A percentile compares a stretch with the other conserved stretches of the same genome.
Evolutionary conservation across 2,329 filamentous ascomycete species (phyloP).

Genomic region (Talaromyces sp.): DNA sequence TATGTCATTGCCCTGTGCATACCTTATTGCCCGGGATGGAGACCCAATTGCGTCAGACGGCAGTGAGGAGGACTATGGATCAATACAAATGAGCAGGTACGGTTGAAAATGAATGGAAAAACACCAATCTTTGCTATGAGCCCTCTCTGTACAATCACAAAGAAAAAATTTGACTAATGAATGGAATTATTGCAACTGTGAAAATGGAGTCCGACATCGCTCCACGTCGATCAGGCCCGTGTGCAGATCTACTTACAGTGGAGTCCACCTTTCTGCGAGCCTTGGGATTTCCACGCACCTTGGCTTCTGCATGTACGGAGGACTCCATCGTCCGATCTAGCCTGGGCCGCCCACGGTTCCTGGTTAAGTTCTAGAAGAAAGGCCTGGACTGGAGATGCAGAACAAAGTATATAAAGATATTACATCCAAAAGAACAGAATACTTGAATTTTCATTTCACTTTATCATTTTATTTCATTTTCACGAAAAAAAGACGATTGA

Average conservation of each 20-base stretch:
- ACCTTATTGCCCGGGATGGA: not conserved
- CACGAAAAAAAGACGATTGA: too few species aligned
- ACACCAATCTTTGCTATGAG: not conserved
- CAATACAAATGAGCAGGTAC: not conserved
- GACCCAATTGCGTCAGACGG: conserved; percentile 2
- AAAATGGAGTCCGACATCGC: not conserved
- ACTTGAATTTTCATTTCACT: too few species aligned
- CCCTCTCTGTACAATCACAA: too few species aligned
- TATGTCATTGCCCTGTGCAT: not conserved
- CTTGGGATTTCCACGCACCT: not conserved
- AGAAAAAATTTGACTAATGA: not conserved
- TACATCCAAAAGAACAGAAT: too few species aligned
- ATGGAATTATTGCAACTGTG: too few species aligned
- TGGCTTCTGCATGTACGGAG: not conserved
- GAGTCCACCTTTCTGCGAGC: not conserved
- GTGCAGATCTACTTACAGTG: not conserved
- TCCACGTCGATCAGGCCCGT: not conserved
- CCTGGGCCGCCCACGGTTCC: not conserved
- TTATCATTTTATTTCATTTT: too few species aligned
- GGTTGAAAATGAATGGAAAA: not conserved
- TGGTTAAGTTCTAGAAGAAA: not conserved
- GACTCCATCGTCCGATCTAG: too few species aligned
- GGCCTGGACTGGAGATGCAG: too few species aligned
- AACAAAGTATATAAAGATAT: too few species aligned
- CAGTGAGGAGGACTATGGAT: too few species aligned